phyloP scores from a whole-genome alignment of 169 alveolate species.

The Babesia ovis region DNA sequence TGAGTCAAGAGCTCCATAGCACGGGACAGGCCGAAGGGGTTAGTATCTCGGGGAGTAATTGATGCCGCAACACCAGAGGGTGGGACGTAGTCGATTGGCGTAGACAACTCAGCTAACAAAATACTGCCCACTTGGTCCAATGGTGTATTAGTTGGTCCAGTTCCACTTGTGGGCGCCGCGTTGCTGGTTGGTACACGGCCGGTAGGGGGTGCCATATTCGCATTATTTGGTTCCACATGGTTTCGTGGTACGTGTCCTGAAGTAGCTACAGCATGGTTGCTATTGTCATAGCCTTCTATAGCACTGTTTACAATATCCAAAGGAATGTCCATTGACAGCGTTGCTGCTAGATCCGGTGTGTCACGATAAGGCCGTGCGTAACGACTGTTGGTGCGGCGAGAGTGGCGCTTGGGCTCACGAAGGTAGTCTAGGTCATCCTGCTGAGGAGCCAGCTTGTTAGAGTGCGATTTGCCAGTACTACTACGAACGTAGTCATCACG shows the following conservation, averaged over 20 bases:
- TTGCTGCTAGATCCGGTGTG: too few relatives aligned
- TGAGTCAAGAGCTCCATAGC: conserved; percentile 20
- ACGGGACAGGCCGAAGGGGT: conserved; percentile 3
- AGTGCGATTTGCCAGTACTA: background rate
- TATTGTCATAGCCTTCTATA: too few relatives aligned
- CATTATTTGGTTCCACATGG: too few relatives aligned
- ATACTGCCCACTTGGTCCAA: background rate
- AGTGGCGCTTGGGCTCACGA: background rate
- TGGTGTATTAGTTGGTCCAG: background rate
- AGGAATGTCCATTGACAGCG: background rate
- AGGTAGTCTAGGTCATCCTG: conserved; percentile 18
- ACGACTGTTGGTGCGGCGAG: background rate
- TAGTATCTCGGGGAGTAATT: background rate
- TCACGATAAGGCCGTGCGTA: too few relatives aligned
- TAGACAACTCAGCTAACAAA: background rate
- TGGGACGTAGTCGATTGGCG: conserved; percentile 6
- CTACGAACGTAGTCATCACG: conserved; percentile 27
- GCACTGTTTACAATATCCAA: background rate
- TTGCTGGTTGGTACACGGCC: background rate
- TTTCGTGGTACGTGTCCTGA: too few relatives aligned
- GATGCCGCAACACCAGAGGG: background rate
- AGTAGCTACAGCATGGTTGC: too few relatives aligned
- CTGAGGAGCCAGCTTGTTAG: background rate
- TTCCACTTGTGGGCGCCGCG: too few relatives aligned
- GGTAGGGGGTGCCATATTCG: background rate